These are phyloP conservation scores for Penicillium expansum DNA, from an alignment of 2,329 filamentous ascomycete species.

Conservation along the genomic window DNA sequence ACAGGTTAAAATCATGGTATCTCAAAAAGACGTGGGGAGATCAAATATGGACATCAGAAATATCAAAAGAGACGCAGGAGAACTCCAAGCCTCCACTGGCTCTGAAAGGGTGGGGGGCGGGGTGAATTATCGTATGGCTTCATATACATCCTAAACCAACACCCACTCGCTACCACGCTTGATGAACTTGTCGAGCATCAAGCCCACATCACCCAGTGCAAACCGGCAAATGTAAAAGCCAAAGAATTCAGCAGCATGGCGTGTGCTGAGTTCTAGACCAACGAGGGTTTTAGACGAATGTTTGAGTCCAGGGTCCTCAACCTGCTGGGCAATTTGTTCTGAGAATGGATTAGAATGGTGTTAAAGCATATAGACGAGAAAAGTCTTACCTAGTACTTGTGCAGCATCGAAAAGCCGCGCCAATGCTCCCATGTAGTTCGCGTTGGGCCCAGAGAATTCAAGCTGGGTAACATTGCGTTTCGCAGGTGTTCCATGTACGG, in stretches of 20 bases:
- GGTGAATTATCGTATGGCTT: constrained; percentile 2
- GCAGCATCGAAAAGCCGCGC: constrained; percentile 89
- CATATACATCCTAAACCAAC: constrained; percentile 45
- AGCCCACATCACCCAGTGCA: constrained; percentile 76
- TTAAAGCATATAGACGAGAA: neutral
- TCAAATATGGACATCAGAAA: constrained; percentile 25
- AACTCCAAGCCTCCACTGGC: neutral
- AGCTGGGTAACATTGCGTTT: constrained; percentile 69
- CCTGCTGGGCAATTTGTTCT: constrained; percentile 96
- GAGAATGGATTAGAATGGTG: constrained; percentile 12
- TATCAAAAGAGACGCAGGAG: constrained; percentile 6
- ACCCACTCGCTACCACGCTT: constrained; percentile 98
- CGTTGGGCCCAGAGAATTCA: constrained; percentile 77
- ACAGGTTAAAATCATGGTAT: constrained; percentile 25
- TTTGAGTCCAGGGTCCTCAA: constrained; percentile 88
- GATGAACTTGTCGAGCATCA: constrained; percentile 93
- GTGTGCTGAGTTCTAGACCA: constrained; percentile 85
- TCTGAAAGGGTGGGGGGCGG: neutral
- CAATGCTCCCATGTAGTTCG: constrained; percentile 85
- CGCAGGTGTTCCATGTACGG: constrained; percentile 57
- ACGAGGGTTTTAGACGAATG: constrained; percentile 93
- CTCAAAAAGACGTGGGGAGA: constrained; percentile 22
- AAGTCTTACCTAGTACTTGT: constrained; percentile 74
- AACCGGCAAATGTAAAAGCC: constrained; percentile 96
- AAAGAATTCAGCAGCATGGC: constrained; percentile 96